Evolutionary conservation across 306 rosid genomes (phyloP), one percentile per base, ranked within the genome.

Genomic region (Vigna hirtella): DNA sequence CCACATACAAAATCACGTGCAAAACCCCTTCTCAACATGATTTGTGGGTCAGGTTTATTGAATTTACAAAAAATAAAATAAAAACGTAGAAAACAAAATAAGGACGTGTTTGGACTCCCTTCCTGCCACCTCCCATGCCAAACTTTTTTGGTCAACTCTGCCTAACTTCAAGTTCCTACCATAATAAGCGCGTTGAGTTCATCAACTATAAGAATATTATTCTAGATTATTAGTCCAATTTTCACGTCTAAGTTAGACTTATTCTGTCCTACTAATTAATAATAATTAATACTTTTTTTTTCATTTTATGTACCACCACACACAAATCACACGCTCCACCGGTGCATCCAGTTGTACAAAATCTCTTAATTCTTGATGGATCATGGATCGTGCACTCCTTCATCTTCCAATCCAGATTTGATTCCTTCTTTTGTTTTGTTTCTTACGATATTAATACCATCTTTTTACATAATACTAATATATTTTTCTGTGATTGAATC

Each of bases 31-130:
- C 45, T 40, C 9, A 40, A 9, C 2, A 1, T 7, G 48, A 43
- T 1, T 53, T 72, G 18, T 22, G 52, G 20, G 36, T 59, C 2
- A 20, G 11, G 20, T 74, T 61, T 16, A 28, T 22, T 50, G 17
- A 49, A 48, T 22, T 59, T 16, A 2, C 17, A 58, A 26, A 61
- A 64, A 65, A 15, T 16, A 26, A 45, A 0, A 30, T 30, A 45
- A 55, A 20, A 79, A 72, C 56, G 51, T 63, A 20, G 13, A 38
- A 36, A 62, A 50, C 26, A 53, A 47, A 30, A 50, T 18, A 62
- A 71, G 73, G 86, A 63, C 17, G 85, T 80, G 70, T 80, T 73
- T 83, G 85, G 87, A 77, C 82, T 70, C 56, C 30, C 22, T 52
- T 65, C 65, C n/a, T 15, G 8, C 6, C 77, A 68, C 70, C 62